Percentiles rank a stretch among this genome's conserved stretches.
These are phyloP conservation scores for Peterozyma toletana DNA, from an alignment of 805 yeast species.

Conservation along the genomic window DNA sequence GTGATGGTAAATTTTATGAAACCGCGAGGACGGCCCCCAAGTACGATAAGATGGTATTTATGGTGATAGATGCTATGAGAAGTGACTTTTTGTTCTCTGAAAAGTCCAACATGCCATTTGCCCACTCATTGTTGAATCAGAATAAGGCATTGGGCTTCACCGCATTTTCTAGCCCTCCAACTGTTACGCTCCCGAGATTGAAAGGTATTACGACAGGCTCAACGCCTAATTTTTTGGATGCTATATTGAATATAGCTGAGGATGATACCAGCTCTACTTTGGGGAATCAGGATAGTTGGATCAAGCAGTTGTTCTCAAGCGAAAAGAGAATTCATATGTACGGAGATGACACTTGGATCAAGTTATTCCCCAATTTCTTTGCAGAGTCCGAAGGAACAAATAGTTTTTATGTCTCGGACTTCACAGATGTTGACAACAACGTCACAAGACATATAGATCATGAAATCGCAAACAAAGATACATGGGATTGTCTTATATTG, in stretches of 20 bases:
- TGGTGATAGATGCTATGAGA: conserved; percentile 91
- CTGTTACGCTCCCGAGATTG: conserved; percentile 89
- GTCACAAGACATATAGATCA: conserved; percentile 79
- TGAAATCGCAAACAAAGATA: conserved; percentile 37
- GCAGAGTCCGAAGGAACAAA: conserved; percentile 75
- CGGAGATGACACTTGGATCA: conserved; percentile 98
- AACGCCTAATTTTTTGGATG: conserved; percentile 90
- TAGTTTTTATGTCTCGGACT: conserved; percentile 92
- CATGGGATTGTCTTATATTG: conserved; percentile 82
- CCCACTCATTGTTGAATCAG: conserved; percentile 54
- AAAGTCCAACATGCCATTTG: conserved; percentile 55
- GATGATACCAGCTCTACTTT: conserved; percentile 67
- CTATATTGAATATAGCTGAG: conserved; percentile 89
- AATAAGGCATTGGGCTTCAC: conserved; percentile 85
- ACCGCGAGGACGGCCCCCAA: conserved; percentile 21
- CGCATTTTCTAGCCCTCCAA: conserved; percentile 90
- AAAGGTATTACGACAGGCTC: conserved; percentile 95
- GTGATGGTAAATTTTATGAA: conserved; percentile 32
- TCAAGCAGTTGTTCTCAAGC: conserved; percentile 48
- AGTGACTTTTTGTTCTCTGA: conserved; percentile 76
- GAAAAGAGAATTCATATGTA: conserved; percentile 62
- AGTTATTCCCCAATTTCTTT: conserved; percentile 72
- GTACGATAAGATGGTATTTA: conserved; percentile 64
- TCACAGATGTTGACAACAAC: conserved; percentile 86
- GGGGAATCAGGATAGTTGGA: conserved; percentile 80